Conservation (phyloP, 1,284 basidiomycete species). For the Pyrrhoderma lamaoense region DNA sequence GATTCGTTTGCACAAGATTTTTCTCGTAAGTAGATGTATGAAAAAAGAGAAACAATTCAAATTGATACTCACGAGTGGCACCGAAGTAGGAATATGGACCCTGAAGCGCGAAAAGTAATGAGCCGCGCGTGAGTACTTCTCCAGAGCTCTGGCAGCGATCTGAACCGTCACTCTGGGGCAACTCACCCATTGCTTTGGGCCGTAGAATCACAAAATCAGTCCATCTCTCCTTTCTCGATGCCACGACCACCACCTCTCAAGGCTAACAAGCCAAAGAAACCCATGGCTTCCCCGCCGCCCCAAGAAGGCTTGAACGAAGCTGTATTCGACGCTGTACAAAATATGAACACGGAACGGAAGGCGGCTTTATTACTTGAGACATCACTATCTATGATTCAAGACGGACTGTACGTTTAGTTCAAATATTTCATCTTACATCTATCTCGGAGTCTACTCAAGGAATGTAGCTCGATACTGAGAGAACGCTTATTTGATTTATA, state of each 20-base stretch:
- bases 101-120: too few relatives aligned
- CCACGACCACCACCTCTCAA: constrained; percentile 14
- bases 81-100: too few relatives aligned
- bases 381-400: constrained; percentile 46
- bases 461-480: neutral
- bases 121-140: too few relatives aligned
- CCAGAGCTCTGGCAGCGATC: too few relatives aligned
- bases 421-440: neutral
- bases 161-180: too few relatives aligned
- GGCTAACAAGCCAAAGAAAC: neutral
- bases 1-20: too few relatives aligned
- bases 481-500: too few relatives aligned
- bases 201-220: too few relatives aligned
- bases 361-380: constrained; percentile 56
- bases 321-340: constrained; percentile 46
- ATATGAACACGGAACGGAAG: constrained; percentile 41
- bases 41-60: too few relatives aligned
- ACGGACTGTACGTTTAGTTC: constrained; percentile 30
- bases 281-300: constrained; percentile 12
- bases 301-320: constrained; percentile 53
- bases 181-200: too few relatives aligned
- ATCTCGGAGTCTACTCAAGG: neutral
- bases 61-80: too few relatives aligned
- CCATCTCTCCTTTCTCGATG: constrained; percentile 9
- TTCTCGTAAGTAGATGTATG: too few relatives aligned